phyloP scores from a whole-genome alignment of 257 asterid species.

The Solanum lycopersicoides region DNA sequence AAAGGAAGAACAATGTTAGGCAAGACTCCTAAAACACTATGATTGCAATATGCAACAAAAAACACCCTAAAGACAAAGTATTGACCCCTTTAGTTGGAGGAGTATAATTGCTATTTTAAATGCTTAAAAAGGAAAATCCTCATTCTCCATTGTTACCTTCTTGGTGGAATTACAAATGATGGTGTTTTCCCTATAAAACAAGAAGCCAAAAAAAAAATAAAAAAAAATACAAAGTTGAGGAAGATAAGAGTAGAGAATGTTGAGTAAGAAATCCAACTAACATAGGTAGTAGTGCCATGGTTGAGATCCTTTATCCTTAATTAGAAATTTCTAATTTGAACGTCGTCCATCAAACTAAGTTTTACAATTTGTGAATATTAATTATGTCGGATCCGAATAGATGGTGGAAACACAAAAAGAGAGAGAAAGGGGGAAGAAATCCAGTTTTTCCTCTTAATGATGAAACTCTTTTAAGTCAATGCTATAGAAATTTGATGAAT shows the following conservation, averaged over 20 bases:
- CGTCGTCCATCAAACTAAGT: neutral
- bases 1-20: neutral
- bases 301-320: neutral
- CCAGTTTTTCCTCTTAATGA: neutral
- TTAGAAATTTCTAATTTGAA: neutral
- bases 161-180: neutral
- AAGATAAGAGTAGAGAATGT: neutral
- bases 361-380: neutral
- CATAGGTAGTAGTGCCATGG: neutral
- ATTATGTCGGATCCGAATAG: rapidly evolving
- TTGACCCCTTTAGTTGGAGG: neutral
- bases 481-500: neutral
- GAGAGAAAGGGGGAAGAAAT: neutral
- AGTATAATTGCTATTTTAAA: neutral
- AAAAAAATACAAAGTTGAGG: neutral
- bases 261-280: neutral
- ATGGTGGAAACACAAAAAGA: neutral
- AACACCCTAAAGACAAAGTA: neutral
- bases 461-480: neutral
- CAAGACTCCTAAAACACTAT: neutral
- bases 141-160: neutral
- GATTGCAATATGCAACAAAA: neutral
- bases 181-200: neutral
- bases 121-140: neutral
- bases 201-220: neutral